Evolutionary conservation across 2,329 filamentous ascomycete species (phyloP).

Genomic region (Microdochium nivale): DNA sequence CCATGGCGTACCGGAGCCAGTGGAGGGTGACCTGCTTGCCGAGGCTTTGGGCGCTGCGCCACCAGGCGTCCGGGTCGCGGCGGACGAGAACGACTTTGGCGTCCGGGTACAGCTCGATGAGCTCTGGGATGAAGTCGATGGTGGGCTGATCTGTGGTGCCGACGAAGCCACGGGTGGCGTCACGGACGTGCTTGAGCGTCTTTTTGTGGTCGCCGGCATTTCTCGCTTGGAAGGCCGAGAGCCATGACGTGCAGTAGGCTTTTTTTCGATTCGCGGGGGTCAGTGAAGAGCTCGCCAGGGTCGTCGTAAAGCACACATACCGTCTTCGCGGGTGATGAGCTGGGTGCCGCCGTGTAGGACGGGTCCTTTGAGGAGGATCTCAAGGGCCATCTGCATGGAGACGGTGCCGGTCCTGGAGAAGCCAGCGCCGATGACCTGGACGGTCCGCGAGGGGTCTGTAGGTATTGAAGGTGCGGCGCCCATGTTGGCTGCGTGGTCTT

Average conservation of each 20-base stretch:
- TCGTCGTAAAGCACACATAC: background rate
- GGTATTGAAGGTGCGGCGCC: constrained; percentile 1
- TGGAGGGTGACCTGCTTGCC: background rate
- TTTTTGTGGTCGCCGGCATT: background rate
- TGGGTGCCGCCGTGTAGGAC: constrained; percentile 6
- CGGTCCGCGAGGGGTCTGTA: constrained; percentile 1
- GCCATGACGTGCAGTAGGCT: constrained; percentile 4
- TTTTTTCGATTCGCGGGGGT: no score
- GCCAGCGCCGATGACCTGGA: constrained; percentile 6
- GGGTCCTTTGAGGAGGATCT: constrained; percentile 3
- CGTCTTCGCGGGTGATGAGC: constrained; percentile 2
- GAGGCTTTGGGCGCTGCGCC: constrained; percentile 9
- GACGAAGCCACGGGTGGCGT: constrained; percentile 23
- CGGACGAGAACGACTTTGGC: constrained; percentile 29
- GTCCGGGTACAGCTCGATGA: constrained; percentile 20
- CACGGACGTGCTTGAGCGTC: constrained; percentile 8
- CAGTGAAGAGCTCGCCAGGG: no score
- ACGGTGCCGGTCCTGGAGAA: constrained; percentile 6
- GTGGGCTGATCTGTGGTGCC: constrained; percentile 29
- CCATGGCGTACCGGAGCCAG: constrained; percentile 1
- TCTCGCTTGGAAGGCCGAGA: constrained; percentile 1
- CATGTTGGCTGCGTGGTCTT: background rate
- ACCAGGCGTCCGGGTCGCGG: constrained; percentile 17
- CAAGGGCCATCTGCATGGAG: constrained; percentile 5
- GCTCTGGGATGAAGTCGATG: constrained; percentile 24